Evolutionary conservation across 2,329 filamentous ascomycete genomes (phyloP).

Genomic region (Talaromyces sp.): DNA sequence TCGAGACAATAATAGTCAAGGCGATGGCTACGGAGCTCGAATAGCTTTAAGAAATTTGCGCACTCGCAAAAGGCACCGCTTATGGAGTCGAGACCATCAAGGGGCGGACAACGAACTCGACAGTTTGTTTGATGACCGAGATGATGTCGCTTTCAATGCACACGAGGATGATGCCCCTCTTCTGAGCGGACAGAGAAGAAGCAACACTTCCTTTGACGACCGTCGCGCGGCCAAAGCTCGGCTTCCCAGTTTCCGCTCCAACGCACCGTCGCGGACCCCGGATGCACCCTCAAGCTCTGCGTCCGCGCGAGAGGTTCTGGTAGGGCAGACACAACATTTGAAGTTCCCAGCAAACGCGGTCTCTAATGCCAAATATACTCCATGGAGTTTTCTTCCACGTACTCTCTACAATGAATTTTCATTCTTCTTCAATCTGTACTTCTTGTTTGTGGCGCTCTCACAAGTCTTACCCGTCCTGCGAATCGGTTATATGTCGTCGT

Average conservation of each 20-base stretch:
- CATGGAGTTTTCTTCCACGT: conserved; percentile 86
- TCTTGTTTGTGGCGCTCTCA: conserved; percentile 88
- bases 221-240: conserved; percentile 53
- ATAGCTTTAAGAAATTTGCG: conserved; percentile 51
- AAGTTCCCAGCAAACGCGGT: conserved; percentile 87
- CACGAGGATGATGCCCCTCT: conserved; percentile 73
- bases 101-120: conserved; percentile 61
- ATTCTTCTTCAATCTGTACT: conserved; percentile 99
- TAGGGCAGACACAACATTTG: conserved; percentile 69
- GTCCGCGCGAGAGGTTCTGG: conserved; percentile 69
- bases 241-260: conserved; percentile 64
- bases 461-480: conserved; percentile 85
- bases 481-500: conserved; percentile 93
- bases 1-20: conserved; percentile 28
- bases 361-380: conserved; percentile 96
- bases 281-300: conserved; percentile 40
- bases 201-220: conserved; percentile 34
- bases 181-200: conserved; percentile 50
- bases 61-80: conserved; percentile 45
- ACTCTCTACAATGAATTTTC: conserved; percentile 99
- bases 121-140: conserved; percentile 63
- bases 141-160: conserved; percentile 50
- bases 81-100: conserved; percentile 35
- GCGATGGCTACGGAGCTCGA: conserved; percentile 35
- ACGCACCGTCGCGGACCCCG: conserved; percentile 31